Conservation (phyloP, 805 yeast species). For the Spathaspora sp. region DNA sequence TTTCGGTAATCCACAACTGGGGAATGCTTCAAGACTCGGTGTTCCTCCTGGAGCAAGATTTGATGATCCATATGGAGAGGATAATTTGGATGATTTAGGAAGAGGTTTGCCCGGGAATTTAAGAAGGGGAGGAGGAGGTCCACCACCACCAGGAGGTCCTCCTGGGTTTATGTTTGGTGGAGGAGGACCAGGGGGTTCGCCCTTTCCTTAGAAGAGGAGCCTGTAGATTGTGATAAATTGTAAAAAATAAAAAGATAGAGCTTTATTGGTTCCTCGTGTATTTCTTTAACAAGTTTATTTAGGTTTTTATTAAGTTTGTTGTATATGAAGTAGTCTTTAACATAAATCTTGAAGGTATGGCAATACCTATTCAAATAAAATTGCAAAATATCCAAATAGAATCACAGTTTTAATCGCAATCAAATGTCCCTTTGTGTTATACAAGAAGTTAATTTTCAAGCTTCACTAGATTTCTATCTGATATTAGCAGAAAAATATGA, state of each 20-base stretch:
- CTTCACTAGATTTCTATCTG: too few relatives aligned
- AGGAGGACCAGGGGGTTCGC: constrained; percentile 6
- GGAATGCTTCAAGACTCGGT: constrained; percentile 26
- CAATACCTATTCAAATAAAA: too few relatives aligned
- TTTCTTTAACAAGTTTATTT: too few relatives aligned
- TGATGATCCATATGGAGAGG: constrained; percentile 49
- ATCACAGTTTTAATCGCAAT: too few relatives aligned
- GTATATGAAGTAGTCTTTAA: neutral
- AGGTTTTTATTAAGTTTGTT: neutral
- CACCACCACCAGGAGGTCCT: constrained; percentile 4
- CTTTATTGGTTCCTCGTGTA: neutral
- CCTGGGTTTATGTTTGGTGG: constrained; percentile 10
- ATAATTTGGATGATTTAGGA: constrained; percentile 42
- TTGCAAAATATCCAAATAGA: too few relatives aligned
- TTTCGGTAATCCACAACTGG: constrained; percentile 26
- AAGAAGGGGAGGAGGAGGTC: constrained; percentile 15
- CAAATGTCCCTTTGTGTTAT: too few relatives aligned
- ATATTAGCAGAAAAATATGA: too few relatives aligned
- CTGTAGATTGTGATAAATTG: neutral
- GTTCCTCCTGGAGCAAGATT: constrained; percentile 48
- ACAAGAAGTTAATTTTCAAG: too few relatives aligned
- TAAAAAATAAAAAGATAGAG: neutral
- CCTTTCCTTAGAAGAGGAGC: neutral
- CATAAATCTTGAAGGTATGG: too few relatives aligned
- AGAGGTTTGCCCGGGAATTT: constrained; percentile 43